Conservation (phyloP, 768 basidiomycete species). For the Termitomyces sp. region DNA sequence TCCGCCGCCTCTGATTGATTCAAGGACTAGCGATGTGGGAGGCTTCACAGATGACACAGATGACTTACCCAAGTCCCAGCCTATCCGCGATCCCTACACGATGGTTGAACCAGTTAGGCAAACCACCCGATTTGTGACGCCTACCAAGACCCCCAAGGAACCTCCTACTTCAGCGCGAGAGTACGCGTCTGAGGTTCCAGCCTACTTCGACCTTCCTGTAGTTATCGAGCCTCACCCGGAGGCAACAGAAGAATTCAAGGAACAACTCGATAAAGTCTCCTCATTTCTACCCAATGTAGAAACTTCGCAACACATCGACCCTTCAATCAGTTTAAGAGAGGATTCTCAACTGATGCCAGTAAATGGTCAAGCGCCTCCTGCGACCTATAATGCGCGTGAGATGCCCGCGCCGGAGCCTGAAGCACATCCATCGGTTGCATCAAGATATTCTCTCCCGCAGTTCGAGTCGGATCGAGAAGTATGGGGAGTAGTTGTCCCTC, state of each 20-base stretch:
- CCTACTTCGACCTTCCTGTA: neutral
- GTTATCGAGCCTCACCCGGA: neutral
- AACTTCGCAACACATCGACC: neutral
- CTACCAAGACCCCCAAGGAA: neutral
- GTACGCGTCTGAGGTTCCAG: neutral
- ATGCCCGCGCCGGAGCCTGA: slow-evolving; percentile 9
- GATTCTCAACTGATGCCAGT: neutral
- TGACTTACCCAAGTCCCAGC: slow-evolving; percentile 29
- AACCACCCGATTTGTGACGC: neutral
- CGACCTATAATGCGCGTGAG: neutral
- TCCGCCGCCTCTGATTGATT: slow-evolving; percentile 35
- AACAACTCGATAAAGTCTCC: neutral
- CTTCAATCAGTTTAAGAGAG: neutral
- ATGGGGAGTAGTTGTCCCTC: slow-evolving; percentile 13
- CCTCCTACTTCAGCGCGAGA: neutral
- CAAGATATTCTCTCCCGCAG: slow-evolving; percentile 6
- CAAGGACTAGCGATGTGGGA: slow-evolving; percentile 35
- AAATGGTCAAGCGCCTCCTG: neutral
- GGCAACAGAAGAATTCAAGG: neutral
- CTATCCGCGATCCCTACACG: slow-evolving; percentile 24
- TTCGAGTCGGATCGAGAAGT: slow-evolving; percentile 14
- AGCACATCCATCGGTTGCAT: neutral
- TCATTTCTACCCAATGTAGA: neutral
- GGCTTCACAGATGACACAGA: slow-evolving; percentile 52
- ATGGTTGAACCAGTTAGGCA: slow-evolving; percentile 1